These are phyloP conservation scores for Blastocystis sp. DNA, from an alignment of 352 stramenopile species.

Conservation along the genomic window DNA sequence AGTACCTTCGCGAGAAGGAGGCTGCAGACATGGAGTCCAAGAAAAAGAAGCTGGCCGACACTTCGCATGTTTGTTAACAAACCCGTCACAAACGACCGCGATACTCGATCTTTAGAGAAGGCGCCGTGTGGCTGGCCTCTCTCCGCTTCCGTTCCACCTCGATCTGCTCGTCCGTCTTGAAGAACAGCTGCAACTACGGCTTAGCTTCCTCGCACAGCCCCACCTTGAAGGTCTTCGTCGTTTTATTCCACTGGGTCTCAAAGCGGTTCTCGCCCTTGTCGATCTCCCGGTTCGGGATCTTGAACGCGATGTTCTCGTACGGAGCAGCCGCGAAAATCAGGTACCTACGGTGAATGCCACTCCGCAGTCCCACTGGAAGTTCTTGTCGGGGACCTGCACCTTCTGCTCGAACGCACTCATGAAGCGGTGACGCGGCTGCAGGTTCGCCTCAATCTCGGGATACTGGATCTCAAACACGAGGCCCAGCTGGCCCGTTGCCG, in stretches of 20 bases:
- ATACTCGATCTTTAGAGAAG: conserved; percentile 26
- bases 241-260: conserved; percentile 93
- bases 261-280: conserved; percentile 90
- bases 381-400: conserved; percentile 90
- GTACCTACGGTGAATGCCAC: conserved; percentile 75
- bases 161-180: conserved; percentile 71
- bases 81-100: conserved; percentile 16
- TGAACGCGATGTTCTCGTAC: conserved; percentile 98
- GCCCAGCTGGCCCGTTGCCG: conserved; percentile 80
- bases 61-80: conserved; percentile 14
- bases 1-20: not conserved
- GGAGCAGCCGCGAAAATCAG: conserved; percentile 95
- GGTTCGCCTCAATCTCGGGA: conserved; percentile 86
- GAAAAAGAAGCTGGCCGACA: not conserved
- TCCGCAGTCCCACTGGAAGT: conserved; percentile 75
- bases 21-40: not conserved
- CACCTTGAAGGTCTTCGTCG: conserved; percentile 88
- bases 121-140: conserved; percentile 31
- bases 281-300: conserved; percentile 92
- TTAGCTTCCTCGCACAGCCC: too few relatives aligned
- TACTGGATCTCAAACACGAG: conserved; percentile 87
- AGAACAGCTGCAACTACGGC: conserved; percentile 78
- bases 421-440: conserved; percentile 94
- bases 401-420: conserved; percentile 99
- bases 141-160: conserved; percentile 21